Evolutionary conservation across 345 rosid genomes (phyloP).

Genomic region (Camelina sativa): DNA sequence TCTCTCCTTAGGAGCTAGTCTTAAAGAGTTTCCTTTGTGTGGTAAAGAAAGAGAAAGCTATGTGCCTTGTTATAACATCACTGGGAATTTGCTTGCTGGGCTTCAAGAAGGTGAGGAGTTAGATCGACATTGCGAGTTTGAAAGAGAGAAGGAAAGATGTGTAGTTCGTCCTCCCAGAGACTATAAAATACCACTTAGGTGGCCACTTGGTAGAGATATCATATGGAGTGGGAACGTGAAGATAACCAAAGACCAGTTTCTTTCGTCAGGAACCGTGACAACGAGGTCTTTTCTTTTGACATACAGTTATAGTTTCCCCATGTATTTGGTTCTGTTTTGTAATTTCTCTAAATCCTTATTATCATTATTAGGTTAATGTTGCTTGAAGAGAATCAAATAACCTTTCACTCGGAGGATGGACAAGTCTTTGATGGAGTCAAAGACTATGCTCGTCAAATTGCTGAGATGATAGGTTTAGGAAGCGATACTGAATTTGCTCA

Average conservation of each 20-base stretch:
- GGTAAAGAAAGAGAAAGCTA: conserved; percentile 88
- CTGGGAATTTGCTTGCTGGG: conserved; percentile 75
- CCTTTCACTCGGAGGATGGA: conserved; percentile 93
- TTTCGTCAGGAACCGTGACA: conserved; percentile 95
- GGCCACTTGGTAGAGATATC: conserved; percentile 96
- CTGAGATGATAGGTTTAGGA: conserved; percentile 97
- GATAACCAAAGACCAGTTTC: conserved; percentile 95
- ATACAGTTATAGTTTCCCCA: background rate
- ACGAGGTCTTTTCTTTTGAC: conserved; percentile 64
- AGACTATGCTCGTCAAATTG: conserved; percentile 93
- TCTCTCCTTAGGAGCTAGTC: conserved; percentile 60
- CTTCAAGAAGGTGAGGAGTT: conserved; percentile 84
- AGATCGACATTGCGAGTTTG: conserved; percentile 86
- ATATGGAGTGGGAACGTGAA: conserved; percentile 97
- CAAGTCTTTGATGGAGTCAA: conserved; percentile 87
- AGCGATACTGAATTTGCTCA: conserved; percentile 84
- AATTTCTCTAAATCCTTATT: conserved; percentile 7
- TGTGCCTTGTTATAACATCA: conserved; percentile 89
- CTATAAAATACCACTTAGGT: conserved; percentile 86
- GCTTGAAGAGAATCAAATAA: conserved; percentile 96
- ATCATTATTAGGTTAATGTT: conserved; percentile 72
- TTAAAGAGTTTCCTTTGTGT: conserved; percentile 71
- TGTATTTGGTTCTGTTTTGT: conserved; percentile 15
- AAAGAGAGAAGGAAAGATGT: conserved; percentile 59
- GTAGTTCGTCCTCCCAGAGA: conserved; percentile 93